phyloP scores from a whole-genome alignment of 2,329 filamentous ascomycete species.

The Aspergillus felis region DNA sequence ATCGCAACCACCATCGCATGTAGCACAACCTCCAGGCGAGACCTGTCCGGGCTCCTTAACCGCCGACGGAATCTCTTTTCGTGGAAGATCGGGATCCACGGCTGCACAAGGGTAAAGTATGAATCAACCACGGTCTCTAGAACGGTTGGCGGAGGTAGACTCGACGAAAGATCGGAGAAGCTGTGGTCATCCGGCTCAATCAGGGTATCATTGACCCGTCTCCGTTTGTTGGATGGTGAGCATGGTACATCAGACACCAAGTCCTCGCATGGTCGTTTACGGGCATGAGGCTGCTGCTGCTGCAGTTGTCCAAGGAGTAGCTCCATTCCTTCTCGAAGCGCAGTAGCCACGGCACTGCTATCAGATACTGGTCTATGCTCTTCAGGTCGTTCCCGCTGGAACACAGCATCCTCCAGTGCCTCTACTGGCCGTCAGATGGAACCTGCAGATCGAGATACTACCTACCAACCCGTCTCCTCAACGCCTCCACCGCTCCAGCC shows the following conservation, averaged over 20 bases:
- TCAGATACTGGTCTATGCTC: background rate
- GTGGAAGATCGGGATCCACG: conserved; percentile 16
- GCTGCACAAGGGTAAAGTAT: conserved; percentile 11
- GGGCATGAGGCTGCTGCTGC: background rate
- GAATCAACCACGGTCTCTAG: conserved; percentile 11
- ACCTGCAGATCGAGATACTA: background rate
- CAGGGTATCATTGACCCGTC: conserved; percentile 2
- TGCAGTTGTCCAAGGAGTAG: conserved; percentile 5
- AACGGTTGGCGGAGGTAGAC: conserved; percentile 1
- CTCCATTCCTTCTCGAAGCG: background rate
- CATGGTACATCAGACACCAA: background rate
- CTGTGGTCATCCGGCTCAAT: background rate
- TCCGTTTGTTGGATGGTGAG: background rate
- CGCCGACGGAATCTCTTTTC: conserved; percentile 12
- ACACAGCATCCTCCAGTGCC: conserved; percentile 7
- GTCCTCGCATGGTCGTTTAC: background rate
- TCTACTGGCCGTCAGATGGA: background rate
- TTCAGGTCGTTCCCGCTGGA: background rate
- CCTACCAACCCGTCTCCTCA: conserved; percentile 32
- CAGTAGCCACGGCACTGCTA: background rate
- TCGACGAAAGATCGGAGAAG: background rate
- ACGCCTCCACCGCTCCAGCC: conserved; percentile 34
- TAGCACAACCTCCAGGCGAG: conserved; percentile 28
- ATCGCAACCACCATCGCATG: conserved; percentile 36
- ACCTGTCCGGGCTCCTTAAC: conserved; percentile 16